These are phyloP conservation scores for Rhodotorula glutinis DNA, from an alignment of 1,284 basidiomycete genomes.

Conservation along the genomic window DNA sequence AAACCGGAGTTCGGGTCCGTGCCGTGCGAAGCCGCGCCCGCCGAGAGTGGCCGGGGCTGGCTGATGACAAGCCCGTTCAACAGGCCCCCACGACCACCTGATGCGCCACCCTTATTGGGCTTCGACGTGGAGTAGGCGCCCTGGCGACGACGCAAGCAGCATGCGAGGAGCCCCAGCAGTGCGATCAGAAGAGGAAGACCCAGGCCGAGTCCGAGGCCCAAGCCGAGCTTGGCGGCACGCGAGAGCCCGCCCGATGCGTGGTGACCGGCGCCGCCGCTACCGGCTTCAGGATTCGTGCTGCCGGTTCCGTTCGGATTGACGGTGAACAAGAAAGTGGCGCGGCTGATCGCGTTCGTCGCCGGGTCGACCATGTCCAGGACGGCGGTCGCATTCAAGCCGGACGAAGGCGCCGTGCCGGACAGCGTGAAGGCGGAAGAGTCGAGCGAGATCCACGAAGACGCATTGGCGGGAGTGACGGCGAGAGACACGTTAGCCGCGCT, in stretches of 20 bases:
- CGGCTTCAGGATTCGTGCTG: slow-evolving; percentile 5
- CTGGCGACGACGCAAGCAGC: slow-evolving; percentile 21
- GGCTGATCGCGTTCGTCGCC: slow-evolving; percentile 9
- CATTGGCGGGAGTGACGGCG: slow-evolving; percentile 23
- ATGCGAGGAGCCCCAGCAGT: slow-evolving; percentile 34
- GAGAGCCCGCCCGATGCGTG: slow-evolving; percentile 14
- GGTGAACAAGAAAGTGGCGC: slow-evolving; percentile 25
- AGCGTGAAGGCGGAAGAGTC: slow-evolving; percentile 24
- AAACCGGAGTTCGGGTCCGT: not conserved
- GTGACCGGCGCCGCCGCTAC: not conserved
- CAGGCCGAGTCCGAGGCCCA: slow-evolving; percentile 41
- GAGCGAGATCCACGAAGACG: slow-evolving; percentile 34
- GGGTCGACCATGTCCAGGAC: slow-evolving; percentile 21
- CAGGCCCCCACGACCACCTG: not conserved
- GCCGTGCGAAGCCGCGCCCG: not conserved
- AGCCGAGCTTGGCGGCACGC: slow-evolving; percentile 35
- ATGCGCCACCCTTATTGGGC: not conserved
- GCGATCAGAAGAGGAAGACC: slow-evolving; percentile 34
- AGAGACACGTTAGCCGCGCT: slow-evolving; percentile 27
- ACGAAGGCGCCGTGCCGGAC: slow-evolving; percentile 33
- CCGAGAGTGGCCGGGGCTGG: slow-evolving; percentile 1
- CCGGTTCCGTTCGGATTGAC: slow-evolving; percentile 14
- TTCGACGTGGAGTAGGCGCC: not conserved
- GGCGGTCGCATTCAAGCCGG: slow-evolving; percentile 25
- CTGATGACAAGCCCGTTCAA: slow-evolving; percentile 5